phyloP scores from a whole-genome alignment of 257 asterid genomes.

The Solanum chiquidenum region DNA sequence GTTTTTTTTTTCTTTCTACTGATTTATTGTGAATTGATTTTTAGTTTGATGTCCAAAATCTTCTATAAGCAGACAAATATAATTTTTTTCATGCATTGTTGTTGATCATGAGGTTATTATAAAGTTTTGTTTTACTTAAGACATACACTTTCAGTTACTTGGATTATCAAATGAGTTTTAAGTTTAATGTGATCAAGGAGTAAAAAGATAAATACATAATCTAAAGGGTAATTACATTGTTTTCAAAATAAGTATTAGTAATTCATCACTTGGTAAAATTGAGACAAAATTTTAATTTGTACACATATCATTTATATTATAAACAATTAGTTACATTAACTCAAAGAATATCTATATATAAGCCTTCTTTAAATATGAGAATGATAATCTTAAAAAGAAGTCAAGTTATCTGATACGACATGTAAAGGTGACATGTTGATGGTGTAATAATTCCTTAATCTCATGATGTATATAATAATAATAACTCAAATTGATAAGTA shows the following conservation, averaged over 20 bases:
- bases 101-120: neutral
- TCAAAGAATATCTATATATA: neutral
- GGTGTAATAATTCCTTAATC: too few species aligned
- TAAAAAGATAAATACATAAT: too few species aligned
- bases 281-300: too few species aligned
- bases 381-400: too few species aligned
- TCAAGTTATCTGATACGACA: too few species aligned
- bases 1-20: neutral
- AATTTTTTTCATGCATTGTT: neutral
- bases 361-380: neutral
- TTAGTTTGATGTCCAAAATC: neutral
- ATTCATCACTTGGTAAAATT: neutral
- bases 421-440: too few species aligned
- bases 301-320: too few species aligned
- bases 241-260: neutral
- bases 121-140: too few species aligned
- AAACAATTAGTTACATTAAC: too few species aligned
- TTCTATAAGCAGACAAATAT: neutral
- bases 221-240: neutral
- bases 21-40: neutral
- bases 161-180: neutral
- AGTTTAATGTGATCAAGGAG: neutral
- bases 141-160: neutral
- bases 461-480: too few species aligned
- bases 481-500: neutral